A percentile compares a stretch with the other conserved stretches of the same genome.
These are phyloP conservation scores for Apiospora kogelbergensis DNA, from an alignment of 2,329 filamentous ascomycete species.

Conservation along the genomic window DNA sequence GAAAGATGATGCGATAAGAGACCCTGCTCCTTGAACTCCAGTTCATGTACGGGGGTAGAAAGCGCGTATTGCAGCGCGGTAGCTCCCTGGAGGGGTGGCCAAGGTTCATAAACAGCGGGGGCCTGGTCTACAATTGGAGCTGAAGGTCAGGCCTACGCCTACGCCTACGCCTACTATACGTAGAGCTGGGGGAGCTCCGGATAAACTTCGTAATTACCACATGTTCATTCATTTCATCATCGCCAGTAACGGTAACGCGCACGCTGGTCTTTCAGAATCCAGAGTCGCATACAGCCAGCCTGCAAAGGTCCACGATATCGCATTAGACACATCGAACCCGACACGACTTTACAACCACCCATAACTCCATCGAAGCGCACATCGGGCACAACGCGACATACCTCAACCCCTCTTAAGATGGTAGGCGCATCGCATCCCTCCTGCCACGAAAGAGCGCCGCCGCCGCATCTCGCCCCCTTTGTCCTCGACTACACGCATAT, in stretches of 20 bases:
- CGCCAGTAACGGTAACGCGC: not conserved
- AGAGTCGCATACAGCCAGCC: not conserved
- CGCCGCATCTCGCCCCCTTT: not conserved
- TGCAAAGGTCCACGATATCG: not conserved
- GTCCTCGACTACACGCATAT: not conserved
- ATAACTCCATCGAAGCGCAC: not conserved
- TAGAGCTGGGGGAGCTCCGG: not conserved
- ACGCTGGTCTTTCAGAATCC: not conserved
- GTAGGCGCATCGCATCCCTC: not conserved
- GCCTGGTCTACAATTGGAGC: not conserved
- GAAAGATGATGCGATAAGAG: not conserved
- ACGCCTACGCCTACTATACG: too few relatives aligned
- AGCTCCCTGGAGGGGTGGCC: not conserved
- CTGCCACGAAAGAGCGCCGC: not conserved
- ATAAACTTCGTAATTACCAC: conserved; percentile 3
- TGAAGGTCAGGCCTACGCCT: not conserved
- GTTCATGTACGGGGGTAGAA: not conserved
- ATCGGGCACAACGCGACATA: not conserved
- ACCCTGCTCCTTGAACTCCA: not conserved
- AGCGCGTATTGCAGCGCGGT: not conserved
- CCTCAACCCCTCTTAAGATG: not conserved
- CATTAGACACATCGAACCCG: not conserved
- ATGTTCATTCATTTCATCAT: not conserved
- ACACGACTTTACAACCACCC: not conserved
- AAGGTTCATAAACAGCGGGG: not conserved